Percentiles rank a stretch among this genome's conserved stretches.
Evolutionary conservation across 805 yeast species (phyloP).

Genomic region (Pichia exigua): DNA sequence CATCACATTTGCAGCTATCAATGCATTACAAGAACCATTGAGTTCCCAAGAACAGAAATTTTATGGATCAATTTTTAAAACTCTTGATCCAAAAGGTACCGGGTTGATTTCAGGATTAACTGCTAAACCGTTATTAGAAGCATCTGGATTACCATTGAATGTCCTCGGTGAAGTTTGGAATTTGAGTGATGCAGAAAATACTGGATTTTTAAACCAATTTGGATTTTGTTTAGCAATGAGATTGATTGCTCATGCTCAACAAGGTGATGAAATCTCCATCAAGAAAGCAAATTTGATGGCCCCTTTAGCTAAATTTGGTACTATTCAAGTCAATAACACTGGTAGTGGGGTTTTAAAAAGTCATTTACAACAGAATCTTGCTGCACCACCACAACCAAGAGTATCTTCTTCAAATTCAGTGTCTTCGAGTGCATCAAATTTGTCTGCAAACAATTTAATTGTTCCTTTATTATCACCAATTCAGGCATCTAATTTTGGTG

Average conservation of each 20-base stretch:
- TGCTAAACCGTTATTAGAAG: conserved; percentile 75
- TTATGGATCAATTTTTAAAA: conserved; percentile 68
- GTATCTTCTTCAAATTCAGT: conserved; percentile 28
- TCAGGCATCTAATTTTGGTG: conserved; percentile 60
- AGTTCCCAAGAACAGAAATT: conserved; percentile 70
- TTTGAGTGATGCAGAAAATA: conserved; percentile 79
- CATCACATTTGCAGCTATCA: conserved; percentile 2
- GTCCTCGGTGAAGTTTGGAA: conserved; percentile 90
- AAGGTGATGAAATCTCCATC: conserved; percentile 49
- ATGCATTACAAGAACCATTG: conserved; percentile 29
- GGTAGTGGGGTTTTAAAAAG: conserved; percentile 25
- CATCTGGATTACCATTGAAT: conserved; percentile 73
- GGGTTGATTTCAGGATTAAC: conserved; percentile 86
- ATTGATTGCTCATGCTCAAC: conserved; percentile 79
- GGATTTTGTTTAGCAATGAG: conserved; percentile 86
- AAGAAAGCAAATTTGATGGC: conserved; percentile 47
- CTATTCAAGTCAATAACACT: conserved; percentile 27
- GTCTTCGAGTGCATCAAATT: conserved; percentile 24
- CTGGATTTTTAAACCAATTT: conserved; percentile 72
- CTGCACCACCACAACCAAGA: conserved; percentile 22
- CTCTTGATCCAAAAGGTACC: conserved; percentile 68
- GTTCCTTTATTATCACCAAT: conserved; percentile 47
- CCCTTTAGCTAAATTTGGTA: conserved; percentile 56
- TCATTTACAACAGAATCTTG: conserved; percentile 12
- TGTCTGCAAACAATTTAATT: conserved; percentile 17